Conservation (phyloP, 192 early-diverging fungal genomes). For the Podila horticola region DNA sequence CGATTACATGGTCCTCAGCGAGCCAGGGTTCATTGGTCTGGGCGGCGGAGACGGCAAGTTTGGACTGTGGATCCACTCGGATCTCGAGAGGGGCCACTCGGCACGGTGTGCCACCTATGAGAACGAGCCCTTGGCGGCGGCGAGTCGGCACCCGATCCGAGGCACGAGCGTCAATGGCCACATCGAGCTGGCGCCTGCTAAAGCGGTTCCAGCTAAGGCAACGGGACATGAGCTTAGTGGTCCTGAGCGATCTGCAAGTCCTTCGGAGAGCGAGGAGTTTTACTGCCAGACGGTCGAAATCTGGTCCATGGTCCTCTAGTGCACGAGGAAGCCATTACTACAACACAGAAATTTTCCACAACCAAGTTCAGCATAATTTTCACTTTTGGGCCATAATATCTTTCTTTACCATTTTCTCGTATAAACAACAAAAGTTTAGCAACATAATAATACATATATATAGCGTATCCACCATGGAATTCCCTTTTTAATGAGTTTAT, state of each 20-base stretch:
- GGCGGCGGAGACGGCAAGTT: constrained; percentile 83
- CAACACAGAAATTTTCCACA: background rate
- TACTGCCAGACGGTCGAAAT: constrained; percentile 49
- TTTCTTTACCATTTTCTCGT: background rate
- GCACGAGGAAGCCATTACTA: background rate
- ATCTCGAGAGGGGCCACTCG: constrained; percentile 75
- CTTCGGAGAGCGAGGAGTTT: constrained; percentile 38
- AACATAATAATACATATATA: background rate
- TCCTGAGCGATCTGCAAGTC: constrained; percentile 3
- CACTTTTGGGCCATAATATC: background rate
- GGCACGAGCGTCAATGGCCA: background rate
- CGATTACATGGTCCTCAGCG: constrained; percentile 82
- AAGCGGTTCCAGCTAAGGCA: background rate
- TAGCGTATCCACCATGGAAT: background rate
- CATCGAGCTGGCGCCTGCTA: background rate
- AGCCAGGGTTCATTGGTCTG: constrained; percentile 78
- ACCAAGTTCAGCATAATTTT: too few relatives aligned
- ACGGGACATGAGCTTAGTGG: background rate
- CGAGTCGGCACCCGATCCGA: constrained; percentile 27
- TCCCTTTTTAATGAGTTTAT: background rate
- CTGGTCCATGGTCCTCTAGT: constrained; percentile 28
- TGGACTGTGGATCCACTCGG: constrained; percentile 80
- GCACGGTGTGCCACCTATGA: constrained; percentile 78
- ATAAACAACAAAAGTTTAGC: background rate
- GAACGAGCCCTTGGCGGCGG: constrained; percentile 70